A percentile compares a stretch with the other conserved stretches of the same genome.
Conservation (phyloP, 306 rosid genomes). For the Hylodesmum podocarpum region DNA sequence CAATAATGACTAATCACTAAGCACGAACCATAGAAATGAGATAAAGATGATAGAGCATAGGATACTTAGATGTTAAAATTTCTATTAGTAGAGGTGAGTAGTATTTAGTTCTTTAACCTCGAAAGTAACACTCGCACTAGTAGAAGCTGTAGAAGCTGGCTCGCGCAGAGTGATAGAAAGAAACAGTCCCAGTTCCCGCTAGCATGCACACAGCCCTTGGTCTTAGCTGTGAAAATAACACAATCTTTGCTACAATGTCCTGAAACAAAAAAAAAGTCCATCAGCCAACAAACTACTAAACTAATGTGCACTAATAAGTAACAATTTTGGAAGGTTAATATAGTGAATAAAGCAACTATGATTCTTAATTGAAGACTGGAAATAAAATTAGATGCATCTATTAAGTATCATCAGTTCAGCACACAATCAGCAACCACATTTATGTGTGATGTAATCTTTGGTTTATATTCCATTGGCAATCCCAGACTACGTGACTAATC, state of each 20-base stretch:
- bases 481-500: neutral
- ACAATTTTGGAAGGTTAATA: neutral
- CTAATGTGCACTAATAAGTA: neutral
- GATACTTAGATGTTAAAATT: neutral
- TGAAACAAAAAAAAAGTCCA: slow-evolving; percentile 39
- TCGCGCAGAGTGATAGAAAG: slow-evolving; percentile 79
- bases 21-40: neutral
- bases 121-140: slow-evolving; percentile 58
- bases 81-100: neutral
- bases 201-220: slow-evolving; percentile 86
- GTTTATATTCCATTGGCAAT: neutral
- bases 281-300: slow-evolving; percentile 24
- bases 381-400: neutral
- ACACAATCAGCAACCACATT: slow-evolving; percentile 5
- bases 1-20: neutral
- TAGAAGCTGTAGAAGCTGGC: slow-evolving; percentile 95
- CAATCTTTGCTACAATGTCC: slow-evolving; percentile 84
- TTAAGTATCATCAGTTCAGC: neutral
- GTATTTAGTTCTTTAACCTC: slow-evolving; percentile 56
- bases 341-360: neutral
- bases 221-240: slow-evolving; percentile 79
- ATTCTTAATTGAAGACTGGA: neutral
- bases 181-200: slow-evolving; percentile 79
- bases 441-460: neutral
- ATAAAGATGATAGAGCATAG: neutral